Evolutionary conservation across 208 protist species (phyloP), one percentile per base, ranked within the genome.

Genomic region (Leishmania arabica): DNA sequence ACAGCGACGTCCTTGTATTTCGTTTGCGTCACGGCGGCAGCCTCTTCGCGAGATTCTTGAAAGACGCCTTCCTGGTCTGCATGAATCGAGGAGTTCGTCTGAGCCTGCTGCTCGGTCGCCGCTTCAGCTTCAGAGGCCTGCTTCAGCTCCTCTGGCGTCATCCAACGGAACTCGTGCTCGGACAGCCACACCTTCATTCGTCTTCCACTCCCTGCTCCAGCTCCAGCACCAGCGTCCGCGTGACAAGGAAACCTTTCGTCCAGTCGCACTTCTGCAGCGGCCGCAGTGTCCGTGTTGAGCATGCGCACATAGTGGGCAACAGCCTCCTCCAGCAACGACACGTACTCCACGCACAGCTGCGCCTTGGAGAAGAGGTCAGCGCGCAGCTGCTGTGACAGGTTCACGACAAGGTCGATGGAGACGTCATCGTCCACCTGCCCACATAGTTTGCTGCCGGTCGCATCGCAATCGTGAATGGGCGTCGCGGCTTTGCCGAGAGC

Each of bases 261-360:
- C 74, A 87, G 51, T 19, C 73, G 84, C 0, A 77, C 58, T 47
- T 78, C 80, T 15, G 65, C 60, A 34, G 66, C 68, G 11, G 47
- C 54, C 40, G 58, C 17, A 21, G 65, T 45, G 24, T 72, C 81
- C 66, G 79, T 90, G 79, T 80, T 93, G 45, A 91, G 89, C 62
- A 47, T 70, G 62, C 81, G 82, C 2, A 88, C 69, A 72, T 94
- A 83, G 70, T 88, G 45, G 7, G 76, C 64, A 37, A 95, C 86
- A 47, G 88, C 78, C 2, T 86, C 84, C 78, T 94, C 90, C 51
- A 97, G 77, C 0, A 89, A 78, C 27, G 82, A 37, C 27, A 95
- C 91, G 75, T 96, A 97, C 81, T 95, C 89, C 9, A 87, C 88
- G 54, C 84, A 84, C 11, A 97, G 84, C 75, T 93, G 91, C 31